Evolutionary conservation across 257 asterid species (phyloP).

Genomic region (Penstemon newberryi): DNA sequence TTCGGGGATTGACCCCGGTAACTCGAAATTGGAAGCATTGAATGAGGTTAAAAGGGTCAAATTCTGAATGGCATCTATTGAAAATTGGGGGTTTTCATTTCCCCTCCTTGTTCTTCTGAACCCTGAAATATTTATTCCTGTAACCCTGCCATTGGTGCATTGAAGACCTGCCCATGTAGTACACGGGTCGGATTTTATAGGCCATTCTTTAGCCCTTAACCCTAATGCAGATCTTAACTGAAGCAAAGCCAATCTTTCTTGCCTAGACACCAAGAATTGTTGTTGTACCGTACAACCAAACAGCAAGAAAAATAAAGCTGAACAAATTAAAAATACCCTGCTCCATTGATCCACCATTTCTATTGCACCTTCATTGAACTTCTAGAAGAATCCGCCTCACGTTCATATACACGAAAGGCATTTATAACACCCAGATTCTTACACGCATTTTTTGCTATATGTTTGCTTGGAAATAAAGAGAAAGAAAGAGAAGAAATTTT

Average conservation of each 20-base stretch:
- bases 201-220: slow-evolving; percentile 59
- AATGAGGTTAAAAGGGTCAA: slow-evolving; percentile 44
- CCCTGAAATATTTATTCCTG: slow-evolving; percentile 54
- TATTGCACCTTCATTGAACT: slow-evolving; percentile 67
- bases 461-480: slow-evolving; percentile 8
- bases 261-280: slow-evolving; percentile 29
- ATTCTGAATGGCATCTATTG: slow-evolving; percentile 50
- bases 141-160: slow-evolving; percentile 49
- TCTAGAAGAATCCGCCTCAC: slow-evolving; percentile 42
- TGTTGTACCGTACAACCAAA: slow-evolving; percentile 25
- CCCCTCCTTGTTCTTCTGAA: slow-evolving; percentile 55
- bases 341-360: slow-evolving; percentile 67
- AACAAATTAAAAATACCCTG: slow-evolving; percentile 36
- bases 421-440: slow-evolving; percentile 17
- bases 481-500: not conserved
- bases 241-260: slow-evolving; percentile 51
- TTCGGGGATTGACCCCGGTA: slow-evolving; percentile 54
- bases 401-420: slow-evolving; percentile 25
- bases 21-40: slow-evolving; percentile 52
- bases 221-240: slow-evolving; percentile 69
- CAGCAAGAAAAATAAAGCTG: slow-evolving; percentile 44
- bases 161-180: slow-evolving; percentile 45
- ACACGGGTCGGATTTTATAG: slow-evolving; percentile 55
- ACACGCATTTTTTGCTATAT: slow-evolving; percentile 32
- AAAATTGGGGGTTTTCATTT: slow-evolving; percentile 45